Evolutionary conservation across 2,329 filamentous ascomycete genomes (phyloP).

Genomic region (Leptographium procerum): DNA sequence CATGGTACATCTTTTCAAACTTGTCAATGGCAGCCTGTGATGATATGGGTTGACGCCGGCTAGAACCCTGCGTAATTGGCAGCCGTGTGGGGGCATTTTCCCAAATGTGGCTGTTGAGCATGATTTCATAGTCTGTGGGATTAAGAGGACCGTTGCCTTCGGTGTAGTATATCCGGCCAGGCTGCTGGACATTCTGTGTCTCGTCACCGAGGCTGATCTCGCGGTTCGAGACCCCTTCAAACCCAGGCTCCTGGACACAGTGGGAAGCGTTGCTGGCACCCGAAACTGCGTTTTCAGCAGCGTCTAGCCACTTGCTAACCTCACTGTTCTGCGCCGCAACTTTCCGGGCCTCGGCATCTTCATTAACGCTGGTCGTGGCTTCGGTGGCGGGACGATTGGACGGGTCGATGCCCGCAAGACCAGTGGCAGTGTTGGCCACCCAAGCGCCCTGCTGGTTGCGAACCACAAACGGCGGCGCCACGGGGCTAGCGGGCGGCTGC

Average conservation of each 20-base stretch:
- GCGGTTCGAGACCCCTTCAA: constrained; percentile 27
- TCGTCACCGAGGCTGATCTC: constrained; percentile 32
- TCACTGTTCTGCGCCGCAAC: constrained; percentile 34
- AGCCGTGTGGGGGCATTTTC: constrained; percentile 35
- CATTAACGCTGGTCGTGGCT: constrained; percentile 34
- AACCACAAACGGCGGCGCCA: constrained; percentile 8
- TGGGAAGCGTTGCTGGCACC: not conserved
- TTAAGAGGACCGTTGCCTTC: constrained; percentile 30
- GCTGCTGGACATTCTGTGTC: constrained; percentile 38
- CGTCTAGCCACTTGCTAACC: constrained; percentile 39
- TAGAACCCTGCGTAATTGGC: constrained; percentile 27
- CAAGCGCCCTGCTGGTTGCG: constrained; percentile 32
- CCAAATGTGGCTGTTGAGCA: constrained; percentile 37
- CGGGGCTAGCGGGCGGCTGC: not conserved
- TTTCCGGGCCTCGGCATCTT: constrained; percentile 30
- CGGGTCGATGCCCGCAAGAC: constrained; percentile 37
- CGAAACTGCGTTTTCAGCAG: constrained; percentile 13
- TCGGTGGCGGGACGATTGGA: constrained; percentile 30
- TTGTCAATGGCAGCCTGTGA: constrained; percentile 42
- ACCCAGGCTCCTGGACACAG: constrained; percentile 4
- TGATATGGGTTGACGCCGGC: constrained; percentile 32
- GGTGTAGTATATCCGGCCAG: constrained; percentile 38
- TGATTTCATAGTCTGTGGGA: constrained; percentile 36
- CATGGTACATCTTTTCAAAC: constrained; percentile 39
- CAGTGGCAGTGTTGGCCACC: constrained; percentile 26